phyloP scores from a whole-genome alignment of 2,329 filamentous ascomycete species.

The Hansfordia pulvinata region DNA sequence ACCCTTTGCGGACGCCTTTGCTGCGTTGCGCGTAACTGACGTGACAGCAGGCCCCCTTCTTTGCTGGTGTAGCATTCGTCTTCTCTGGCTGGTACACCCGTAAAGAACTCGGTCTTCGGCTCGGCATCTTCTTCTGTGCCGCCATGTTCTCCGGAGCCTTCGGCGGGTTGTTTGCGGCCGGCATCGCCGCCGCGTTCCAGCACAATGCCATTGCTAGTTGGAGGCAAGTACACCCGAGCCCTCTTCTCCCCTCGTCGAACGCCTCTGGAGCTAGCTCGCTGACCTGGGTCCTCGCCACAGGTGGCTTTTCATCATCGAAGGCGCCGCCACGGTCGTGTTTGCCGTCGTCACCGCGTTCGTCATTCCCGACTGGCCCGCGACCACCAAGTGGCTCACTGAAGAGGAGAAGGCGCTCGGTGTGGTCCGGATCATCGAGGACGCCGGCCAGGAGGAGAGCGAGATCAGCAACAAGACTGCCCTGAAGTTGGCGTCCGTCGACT shows the following conservation, averaged over 20 bases:
- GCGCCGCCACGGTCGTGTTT: slow-evolving; percentile 5
- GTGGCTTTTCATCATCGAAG: slow-evolving; percentile 25
- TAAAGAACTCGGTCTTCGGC: slow-evolving; percentile 5
- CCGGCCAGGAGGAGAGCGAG: slow-evolving; percentile 8
- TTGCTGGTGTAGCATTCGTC: slow-evolving; percentile 7
- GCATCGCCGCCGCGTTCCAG: slow-evolving; percentile 3
- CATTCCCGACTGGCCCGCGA: slow-evolving; percentile 7
- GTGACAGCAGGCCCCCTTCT: slow-evolving; percentile 8
- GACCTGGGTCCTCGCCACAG: no score
- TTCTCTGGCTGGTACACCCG: slow-evolving; percentile 8
- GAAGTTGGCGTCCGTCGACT: slow-evolving; percentile 14
- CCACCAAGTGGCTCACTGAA: slow-evolving; percentile 7
- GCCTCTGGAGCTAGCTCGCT: slow-evolving; percentile 27
- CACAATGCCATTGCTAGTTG: slow-evolving; percentile 2
- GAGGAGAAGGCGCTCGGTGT: slow-evolving; percentile 7
- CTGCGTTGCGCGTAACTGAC: no score
- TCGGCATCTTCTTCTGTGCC: slow-evolving; percentile 5
- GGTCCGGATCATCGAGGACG: slow-evolving; percentile 7
- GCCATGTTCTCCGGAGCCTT: slow-evolving; percentile 4
- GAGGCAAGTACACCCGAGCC: slow-evolving; percentile 1
- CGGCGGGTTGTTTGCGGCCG: slow-evolving; percentile 4
- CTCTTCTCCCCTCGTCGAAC: slow-evolving; percentile 36
- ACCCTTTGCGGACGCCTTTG: no score
- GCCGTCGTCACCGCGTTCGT: slow-evolving; percentile 3
- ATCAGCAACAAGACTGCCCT: slow-evolving; percentile 9